Conservation (phyloP, 2,329 filamentous ascomycete species). For the Xylariales sp. region DNA sequence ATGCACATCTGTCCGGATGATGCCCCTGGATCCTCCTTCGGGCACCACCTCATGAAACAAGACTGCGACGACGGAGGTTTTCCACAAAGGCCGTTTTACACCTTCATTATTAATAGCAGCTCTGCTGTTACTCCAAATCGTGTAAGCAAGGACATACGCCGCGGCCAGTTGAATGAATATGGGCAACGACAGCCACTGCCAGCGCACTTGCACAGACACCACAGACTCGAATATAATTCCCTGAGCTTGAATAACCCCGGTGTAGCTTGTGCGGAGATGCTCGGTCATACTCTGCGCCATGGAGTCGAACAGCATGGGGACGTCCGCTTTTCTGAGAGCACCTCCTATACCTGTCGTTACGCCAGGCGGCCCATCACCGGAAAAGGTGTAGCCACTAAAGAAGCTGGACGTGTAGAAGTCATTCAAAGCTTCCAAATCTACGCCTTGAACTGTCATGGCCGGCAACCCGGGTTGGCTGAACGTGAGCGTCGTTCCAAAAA, state of each 20-base stretch:
- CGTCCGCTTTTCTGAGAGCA: not conserved
- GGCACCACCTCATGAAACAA: no score
- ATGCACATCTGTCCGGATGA: no score
- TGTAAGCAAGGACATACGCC: not conserved
- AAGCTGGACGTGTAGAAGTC: not conserved
- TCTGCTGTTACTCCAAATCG: no score
- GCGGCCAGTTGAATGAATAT: not conserved
- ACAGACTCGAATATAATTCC: not conserved
- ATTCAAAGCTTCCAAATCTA: not conserved
- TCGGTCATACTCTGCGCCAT: slow-evolving; percentile 12
- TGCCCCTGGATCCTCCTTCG: no score
- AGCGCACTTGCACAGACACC: not conserved
- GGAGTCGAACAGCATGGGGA: not conserved
- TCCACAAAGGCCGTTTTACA: not conserved
- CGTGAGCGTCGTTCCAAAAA: not conserved
- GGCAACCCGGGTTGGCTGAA: not conserved
- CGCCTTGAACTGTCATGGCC: not conserved
- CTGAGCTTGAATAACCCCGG: not conserved
- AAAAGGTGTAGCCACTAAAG: not conserved
- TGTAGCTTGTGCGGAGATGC: slow-evolving; percentile 5
- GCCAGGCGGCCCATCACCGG: not conserved
- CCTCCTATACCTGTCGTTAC: not conserved
- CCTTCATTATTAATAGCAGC: no score
- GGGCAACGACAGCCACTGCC: not conserved
- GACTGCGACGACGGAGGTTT: not conserved